Base-by-base conservation (phyloP, 148 eudicot species). In the Camellia granthamiana region DNA sequence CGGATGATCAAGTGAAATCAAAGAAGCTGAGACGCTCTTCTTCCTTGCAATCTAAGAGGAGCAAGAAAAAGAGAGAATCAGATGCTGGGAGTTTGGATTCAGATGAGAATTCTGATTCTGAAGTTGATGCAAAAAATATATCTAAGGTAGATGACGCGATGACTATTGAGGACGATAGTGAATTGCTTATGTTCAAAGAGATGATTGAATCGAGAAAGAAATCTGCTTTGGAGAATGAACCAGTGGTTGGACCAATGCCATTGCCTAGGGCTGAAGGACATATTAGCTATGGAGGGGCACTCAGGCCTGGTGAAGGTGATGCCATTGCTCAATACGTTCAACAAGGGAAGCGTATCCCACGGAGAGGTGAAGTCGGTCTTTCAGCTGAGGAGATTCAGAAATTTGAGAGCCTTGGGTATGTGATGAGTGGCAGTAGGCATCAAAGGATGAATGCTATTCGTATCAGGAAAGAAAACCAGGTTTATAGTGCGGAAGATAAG, bases 381-480 rank as follows among this genome's bases (percentile, higher is more conserved):
- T 96, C 99, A 0, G 99, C 99, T 66, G 99, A 96, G 21, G 99
- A 96, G 82, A 96, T 96, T 84, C 83, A 88, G 14, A 96, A 88
- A 61, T 96, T 89, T 83, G 99, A 96, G 91, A 74, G 61, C 69
- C 91, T 95, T 70, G 99, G 99, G 76, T 95, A 95, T 90, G 99
- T 95, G 74, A 95, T 95, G 99, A 95, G 99, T 85, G 99, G 99
- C 82, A 95, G 99, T 83, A 90, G 99, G 81, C 98, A 93, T 73
- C 99, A 96, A 77, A 92, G 99, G 86, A 96, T 96, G 99, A 96
- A 96, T 92, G 99, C 99, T 30, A 96, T 96, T 77, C 98, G 99
- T 91, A 96, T 96, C 74, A 90, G 99, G 87, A 96, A 96, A 78
- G 99, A 96, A 88, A 96, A 96, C 84, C 99, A 96, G 84, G 99